Conservation (phyloP, 768 basidiomycete genomes). For the Auriscalpium vulgare region DNA sequence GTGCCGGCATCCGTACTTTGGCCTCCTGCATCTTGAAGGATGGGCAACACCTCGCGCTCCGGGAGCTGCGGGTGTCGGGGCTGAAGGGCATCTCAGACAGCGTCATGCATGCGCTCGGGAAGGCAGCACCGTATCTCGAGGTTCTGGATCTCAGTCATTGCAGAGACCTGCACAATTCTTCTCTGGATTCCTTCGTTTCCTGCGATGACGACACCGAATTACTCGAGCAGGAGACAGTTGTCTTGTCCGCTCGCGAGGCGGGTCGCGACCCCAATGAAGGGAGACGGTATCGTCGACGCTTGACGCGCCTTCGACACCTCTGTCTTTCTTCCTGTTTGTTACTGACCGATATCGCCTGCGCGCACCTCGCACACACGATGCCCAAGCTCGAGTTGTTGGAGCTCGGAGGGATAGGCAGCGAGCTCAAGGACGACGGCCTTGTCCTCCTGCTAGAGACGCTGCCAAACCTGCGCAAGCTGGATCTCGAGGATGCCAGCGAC, state of each 20-base stretch:
- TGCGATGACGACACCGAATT: conserved; percentile 34
- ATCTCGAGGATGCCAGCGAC: conserved; percentile 76
- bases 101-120: conserved; percentile 58
- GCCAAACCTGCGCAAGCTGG: conserved; percentile 64
- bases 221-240: conserved; percentile 33
- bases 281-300: conserved; percentile 44
- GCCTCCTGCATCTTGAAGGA: conserved; percentile 36
- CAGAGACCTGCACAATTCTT: conserved; percentile 64
- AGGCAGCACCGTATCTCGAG: conserved; percentile 63
- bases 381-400: conserved; percentile 74
- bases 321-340: conserved; percentile 61
- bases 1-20: conserved; percentile 47
- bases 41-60: conserved; percentile 44
- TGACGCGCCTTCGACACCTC: conserved; percentile 68
- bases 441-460: conserved; percentile 61
- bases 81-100: conserved; percentile 52
- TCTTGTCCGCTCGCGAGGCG: conserved; percentile 53
- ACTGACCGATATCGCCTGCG: conserved; percentile 69
- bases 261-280: conserved; percentile 50
- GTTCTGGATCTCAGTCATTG: conserved; percentile 76
- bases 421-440: conserved; percentile 68
- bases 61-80: conserved; percentile 60
- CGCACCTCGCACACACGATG: conserved; percentile 60
- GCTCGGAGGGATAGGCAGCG: conserved; percentile 63
- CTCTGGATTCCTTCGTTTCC: conserved; percentile 63